Percentiles rank a stretch among this genome's conserved stretches.
phyloP scores from a whole-genome alignment of 768 basidiomycete genomes.

The Tylopilus subfusipes region DNA sequence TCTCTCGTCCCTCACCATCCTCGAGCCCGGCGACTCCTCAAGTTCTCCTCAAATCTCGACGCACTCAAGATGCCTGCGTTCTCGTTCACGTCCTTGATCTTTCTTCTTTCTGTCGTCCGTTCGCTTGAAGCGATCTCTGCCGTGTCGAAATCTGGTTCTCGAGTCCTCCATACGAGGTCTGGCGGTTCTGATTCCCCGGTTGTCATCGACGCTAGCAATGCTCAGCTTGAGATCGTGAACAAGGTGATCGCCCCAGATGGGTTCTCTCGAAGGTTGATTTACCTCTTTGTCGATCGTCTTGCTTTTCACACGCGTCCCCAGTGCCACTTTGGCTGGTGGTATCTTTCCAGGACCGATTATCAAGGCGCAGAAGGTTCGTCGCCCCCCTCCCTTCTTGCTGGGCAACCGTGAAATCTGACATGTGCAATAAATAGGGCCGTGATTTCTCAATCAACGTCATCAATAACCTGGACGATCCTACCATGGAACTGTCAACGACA shows the following conservation, averaged over 20 bases:
- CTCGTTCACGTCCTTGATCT: conserved; percentile 8
- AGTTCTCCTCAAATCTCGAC: conserved; percentile 7
- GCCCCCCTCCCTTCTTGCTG: background rate
- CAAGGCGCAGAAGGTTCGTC: conserved; percentile 37
- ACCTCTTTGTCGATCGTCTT: background rate
- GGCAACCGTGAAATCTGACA: background rate
- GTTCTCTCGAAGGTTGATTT: conserved; percentile 36
- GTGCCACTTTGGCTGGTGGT: conserved; percentile 44
- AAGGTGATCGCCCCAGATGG: conserved; percentile 49
- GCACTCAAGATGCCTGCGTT: conserved; percentile 21
- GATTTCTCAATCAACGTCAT: conserved; percentile 37
- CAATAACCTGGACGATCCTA: conserved; percentile 30
- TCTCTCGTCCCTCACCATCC: background rate
- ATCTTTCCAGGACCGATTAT: conserved; percentile 50
- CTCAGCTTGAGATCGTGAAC: conserved; percentile 40
- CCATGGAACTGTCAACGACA: conserved; percentile 35
- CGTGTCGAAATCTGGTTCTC: conserved; percentile 6
- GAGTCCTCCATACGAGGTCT: background rate
- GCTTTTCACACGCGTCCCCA: conserved; percentile 10
- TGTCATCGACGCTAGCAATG: conserved; percentile 25
- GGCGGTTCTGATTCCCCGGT: background rate
- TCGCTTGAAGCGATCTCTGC: conserved; percentile 19
- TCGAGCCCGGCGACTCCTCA: conserved; percentile 16
- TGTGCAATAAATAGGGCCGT: conserved; percentile 26
- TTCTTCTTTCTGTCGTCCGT: conserved; percentile 13